phyloP scores from a whole-genome alignment of 2,329 filamentous ascomycete genomes.

The Diaporthe destruens region DNA sequence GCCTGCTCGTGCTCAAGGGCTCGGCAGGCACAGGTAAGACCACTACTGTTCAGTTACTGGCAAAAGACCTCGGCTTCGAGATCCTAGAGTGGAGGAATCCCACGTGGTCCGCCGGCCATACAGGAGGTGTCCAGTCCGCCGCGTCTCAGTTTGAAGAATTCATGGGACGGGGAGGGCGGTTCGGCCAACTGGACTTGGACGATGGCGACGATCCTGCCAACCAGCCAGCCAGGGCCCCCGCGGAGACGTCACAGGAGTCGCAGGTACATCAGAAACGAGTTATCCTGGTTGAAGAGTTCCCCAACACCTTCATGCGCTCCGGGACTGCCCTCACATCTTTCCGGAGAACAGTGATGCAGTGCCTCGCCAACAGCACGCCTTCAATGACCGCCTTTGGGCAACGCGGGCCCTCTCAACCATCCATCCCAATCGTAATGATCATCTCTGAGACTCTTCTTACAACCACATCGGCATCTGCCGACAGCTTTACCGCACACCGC shows the following conservation, averaged over 20 bases:
- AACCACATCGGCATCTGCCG: constrained; percentile 84
- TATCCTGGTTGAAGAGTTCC: constrained; percentile 85
- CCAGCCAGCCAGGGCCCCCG: constrained; percentile 43
- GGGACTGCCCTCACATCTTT: constrained; percentile 78
- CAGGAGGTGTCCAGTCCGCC: constrained; percentile 75
- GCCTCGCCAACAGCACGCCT: constrained; percentile 76
- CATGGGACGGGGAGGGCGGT: constrained; percentile 82
- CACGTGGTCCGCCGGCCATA: constrained; percentile 66
- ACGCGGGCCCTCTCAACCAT: constrained; percentile 57
- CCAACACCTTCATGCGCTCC: constrained; percentile 77
- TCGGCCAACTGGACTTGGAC: constrained; percentile 73
- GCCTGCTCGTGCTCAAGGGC: constrained; percentile 87
- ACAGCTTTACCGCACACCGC: constrained; percentile 93
- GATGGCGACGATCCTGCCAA: constrained; percentile 46
- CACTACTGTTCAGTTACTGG: constrained; percentile 83
- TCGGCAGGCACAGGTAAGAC: constrained; percentile 95
- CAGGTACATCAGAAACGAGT: constrained; percentile 60
- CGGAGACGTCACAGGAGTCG: not conserved
- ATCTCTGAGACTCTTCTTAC: constrained; percentile 92
- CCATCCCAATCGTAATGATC: constrained; percentile 85
- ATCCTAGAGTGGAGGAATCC: constrained; percentile 95
- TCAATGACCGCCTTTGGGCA: constrained; percentile 62
- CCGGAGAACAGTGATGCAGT: constrained; percentile 79
- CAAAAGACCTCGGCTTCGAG: constrained; percentile 80
- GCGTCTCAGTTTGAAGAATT: constrained; percentile 93